Percentiles rank a stretch among this genome's conserved stretches.
Conservation (phyloP, 192 early-diverging fungal genomes). For the Linnemannia exigua region DNA sequence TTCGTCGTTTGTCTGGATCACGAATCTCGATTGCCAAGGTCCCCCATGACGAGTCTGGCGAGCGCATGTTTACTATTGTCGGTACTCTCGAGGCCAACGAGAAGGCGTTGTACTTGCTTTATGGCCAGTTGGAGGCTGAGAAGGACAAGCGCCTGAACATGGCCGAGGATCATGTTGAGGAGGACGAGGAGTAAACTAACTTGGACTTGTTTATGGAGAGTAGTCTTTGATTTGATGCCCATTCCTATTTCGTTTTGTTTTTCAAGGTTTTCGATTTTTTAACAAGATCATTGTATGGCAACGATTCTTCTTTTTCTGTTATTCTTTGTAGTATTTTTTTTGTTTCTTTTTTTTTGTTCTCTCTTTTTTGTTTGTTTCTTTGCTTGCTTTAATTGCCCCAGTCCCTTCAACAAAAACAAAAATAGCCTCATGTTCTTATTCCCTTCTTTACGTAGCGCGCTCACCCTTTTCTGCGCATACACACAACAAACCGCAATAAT, state of each 20-base stretch:
- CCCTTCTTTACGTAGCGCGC: background rate
- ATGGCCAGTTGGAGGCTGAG: slow-evolving; percentile 91
- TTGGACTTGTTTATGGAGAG: background rate
- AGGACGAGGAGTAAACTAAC: slow-evolving; percentile 50
- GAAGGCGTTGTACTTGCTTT: slow-evolving; percentile 92
- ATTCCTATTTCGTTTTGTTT: background rate
- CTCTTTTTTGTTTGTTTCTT: slow-evolving; percentile 21
- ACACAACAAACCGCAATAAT: slow-evolving; percentile 7
- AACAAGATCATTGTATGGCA: background rate
- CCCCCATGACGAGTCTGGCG: slow-evolving; percentile 82
- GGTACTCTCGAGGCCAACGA: slow-evolving; percentile 91
- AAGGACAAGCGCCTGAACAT: slow-evolving; percentile 80
- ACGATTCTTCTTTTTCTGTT: background rate
- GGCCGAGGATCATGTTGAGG: slow-evolving; percentile 48
- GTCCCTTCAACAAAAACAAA: background rate
- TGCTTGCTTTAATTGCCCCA: background rate
- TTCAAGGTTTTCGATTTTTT: background rate
- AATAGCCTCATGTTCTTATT: background rate
- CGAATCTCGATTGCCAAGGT: slow-evolving; percentile 93
- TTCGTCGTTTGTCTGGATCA: slow-evolving; percentile 83
- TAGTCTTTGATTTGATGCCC: background rate
- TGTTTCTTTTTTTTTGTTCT: background rate
- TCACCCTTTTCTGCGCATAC: background rate
- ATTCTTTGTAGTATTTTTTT: background rate
- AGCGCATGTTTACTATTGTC: slow-evolving; percentile 93